These are phyloP conservation scores for Exserohilum rostratum DNA, from an alignment of 2,329 filamentous ascomycete species.

Conservation along the genomic window DNA sequence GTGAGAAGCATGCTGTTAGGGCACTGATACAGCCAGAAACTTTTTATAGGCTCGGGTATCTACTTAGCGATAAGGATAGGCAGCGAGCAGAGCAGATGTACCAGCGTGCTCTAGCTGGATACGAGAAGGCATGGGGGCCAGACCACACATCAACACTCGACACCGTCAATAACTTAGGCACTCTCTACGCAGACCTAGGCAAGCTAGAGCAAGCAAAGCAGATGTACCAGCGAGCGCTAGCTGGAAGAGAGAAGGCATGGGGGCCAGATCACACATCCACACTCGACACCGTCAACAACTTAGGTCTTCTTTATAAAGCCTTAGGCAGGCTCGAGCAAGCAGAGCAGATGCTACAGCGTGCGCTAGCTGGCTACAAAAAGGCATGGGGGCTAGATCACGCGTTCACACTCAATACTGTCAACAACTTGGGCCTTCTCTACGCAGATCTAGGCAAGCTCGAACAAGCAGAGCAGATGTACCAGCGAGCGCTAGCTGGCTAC, in stretches of 20 bases:
- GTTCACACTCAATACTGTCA: not conserved
- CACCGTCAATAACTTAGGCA: slow-evolving; percentile 8
- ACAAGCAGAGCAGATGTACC: slow-evolving; percentile 9
- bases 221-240: slow-evolving; percentile 20
- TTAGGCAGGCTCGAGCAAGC: slow-evolving; percentile 6
- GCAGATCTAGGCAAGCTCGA: not conserved
- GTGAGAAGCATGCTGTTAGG: not conserved
- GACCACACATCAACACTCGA: slow-evolving; percentile 23
- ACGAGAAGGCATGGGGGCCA: slow-evolving; percentile 18
- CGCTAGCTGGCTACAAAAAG: slow-evolving; percentile 16
- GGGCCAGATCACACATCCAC: slow-evolving; percentile 22
- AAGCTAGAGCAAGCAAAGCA: slow-evolving; percentile 10
- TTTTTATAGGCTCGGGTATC: slow-evolving; percentile 12
- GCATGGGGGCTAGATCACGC: not conserved
- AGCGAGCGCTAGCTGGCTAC: slow-evolving; percentile 21
- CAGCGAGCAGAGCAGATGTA: slow-evolving; percentile 15
- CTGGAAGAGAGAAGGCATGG: slow-evolving; percentile 21
- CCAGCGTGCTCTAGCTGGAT: slow-evolving; percentile 21
- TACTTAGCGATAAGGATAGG: slow-evolving; percentile 8
- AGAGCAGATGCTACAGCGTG: slow-evolving; percentile 6
- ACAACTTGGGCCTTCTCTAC: not conserved
- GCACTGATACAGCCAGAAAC: slow-evolving; percentile 1
- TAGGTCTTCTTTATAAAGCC: not conserved
- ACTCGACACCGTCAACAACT: slow-evolving; percentile 9
- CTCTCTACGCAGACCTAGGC: slow-evolving; percentile 6